Evolutionary conservation across 805 yeast species (phyloP), one percentile per base, ranked within the genome.

Genomic region (Sungouiella blattae): DNA sequence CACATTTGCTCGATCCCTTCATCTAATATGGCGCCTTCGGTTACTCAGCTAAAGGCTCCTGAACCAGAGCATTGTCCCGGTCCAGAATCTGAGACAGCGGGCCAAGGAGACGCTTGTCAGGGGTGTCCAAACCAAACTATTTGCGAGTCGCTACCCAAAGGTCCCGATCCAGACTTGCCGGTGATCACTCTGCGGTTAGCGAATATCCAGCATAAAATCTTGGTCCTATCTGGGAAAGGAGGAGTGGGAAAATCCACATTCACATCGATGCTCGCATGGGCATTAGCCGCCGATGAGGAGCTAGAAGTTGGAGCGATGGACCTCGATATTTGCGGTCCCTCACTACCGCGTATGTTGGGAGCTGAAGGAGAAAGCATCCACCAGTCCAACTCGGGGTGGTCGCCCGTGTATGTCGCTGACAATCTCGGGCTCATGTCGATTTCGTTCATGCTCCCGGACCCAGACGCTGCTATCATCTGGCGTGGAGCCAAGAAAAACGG

Each of bases 61-160:
- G 94, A 83, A 52, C 98, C 98, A 1, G 97, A 88, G 55, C 98
- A 93, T 60, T 93, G 99, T 65, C 98, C 98, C 0, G 99, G 98
- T 1, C 95, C 98, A 1, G 96, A 91, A 55, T 83, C 95, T 2
- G 97, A 88, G 48, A 62, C 65, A 35, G 98, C 99, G 2, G 99
- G 99, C 6, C 78, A 83, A 50, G 89, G 87, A 3, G 96, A 87
- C 53, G 95, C 98, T 9, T 93, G 99, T 56, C 73, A 67, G 6
- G 96, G 97, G 8, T 93, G 99, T 65, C 94, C 97, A 11, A 93
- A 93, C 62, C 88, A 93, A 60, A 78, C 73, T 29, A 84, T 91
- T 4, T 93, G 99, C 63, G 83, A 87, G 33, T 77, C 94, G 3
- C 68, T 88, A 9, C 93, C 93, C 6, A 84, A 84, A 54, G 97